Percentiles rank a stretch among this genome's conserved stretches.
Conservation (phyloP, 805 yeast species). For the Ogataea allantospora region DNA sequence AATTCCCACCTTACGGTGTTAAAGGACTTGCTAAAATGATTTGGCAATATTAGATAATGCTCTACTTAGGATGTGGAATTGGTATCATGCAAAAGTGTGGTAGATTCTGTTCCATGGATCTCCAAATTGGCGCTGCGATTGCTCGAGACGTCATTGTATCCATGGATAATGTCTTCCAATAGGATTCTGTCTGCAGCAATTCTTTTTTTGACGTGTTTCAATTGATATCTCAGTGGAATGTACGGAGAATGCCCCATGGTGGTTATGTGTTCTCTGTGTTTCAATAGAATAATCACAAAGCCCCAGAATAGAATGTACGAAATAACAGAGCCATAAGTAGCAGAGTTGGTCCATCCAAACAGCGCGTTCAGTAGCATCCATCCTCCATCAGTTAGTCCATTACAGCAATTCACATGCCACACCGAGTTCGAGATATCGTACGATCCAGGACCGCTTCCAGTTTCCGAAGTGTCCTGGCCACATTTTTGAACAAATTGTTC, state of each 20-base stretch:
- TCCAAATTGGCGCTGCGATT: constrained; percentile 13
- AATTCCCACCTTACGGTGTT: constrained; percentile 40
- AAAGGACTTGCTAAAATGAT: neutral
- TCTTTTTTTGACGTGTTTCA: constrained; percentile 47
- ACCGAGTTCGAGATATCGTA: constrained; percentile 75
- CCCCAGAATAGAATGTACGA: constrained; percentile 76
- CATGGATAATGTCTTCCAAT: constrained; percentile 25
- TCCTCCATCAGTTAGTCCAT: constrained; percentile 85
- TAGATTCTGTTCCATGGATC: constrained; percentile 5
- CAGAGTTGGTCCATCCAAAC: constrained; percentile 92
- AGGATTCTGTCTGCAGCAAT: constrained; percentile 27
- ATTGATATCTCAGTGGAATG: constrained; percentile 62
- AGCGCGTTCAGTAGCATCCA: constrained; percentile 91
- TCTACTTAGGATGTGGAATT: neutral
- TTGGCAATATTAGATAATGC: constrained; percentile 2
- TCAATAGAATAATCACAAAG: constrained; percentile 44
- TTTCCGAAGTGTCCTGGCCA: constrained; percentile 84
- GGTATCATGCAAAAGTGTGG: constrained; percentile 9
- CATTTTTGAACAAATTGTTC: constrained; percentile 73
- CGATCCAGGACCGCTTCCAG: constrained; percentile 92
- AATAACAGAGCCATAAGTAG: constrained; percentile 82
- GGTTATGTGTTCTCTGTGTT: constrained; percentile 47
- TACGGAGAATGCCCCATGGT: constrained; percentile 56
- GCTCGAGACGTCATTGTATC: constrained; percentile 25
- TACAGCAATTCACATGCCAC: constrained; percentile 96